Conservation (phyloP, 148 eudicot genomes). For the Rheum nobile region DNA sequence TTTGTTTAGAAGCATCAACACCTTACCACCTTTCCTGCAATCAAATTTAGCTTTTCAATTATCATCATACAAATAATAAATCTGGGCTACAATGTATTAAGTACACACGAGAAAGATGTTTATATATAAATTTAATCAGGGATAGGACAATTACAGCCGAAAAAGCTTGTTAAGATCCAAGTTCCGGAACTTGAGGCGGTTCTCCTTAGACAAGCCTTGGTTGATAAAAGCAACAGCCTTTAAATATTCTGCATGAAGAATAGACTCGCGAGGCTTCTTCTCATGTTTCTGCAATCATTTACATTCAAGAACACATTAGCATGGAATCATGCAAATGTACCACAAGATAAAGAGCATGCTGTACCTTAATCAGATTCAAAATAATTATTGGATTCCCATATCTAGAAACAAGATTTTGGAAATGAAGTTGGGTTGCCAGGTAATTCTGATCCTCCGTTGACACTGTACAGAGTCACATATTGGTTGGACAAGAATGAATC, state of each 20-base stretch:
- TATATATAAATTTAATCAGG: background rate
- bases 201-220: conserved; percentile 52
- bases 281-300: conserved; percentile 55
- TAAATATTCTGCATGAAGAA: conserved; percentile 82
- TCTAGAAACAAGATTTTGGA: conserved; percentile 76
- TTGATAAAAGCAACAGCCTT: conserved; percentile 73
- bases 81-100: background rate
- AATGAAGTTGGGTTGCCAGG: conserved; percentile 79
- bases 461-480: conserved; percentile 33
- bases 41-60: background rate
- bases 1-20: conserved; percentile 46
- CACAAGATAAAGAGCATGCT: background rate
- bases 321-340: background rate
- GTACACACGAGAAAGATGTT: background rate
- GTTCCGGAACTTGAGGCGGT: conserved; percentile 70
- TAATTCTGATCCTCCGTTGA: conserved; percentile 62
- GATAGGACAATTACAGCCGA: conserved; percentile 37
- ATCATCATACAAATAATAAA: background rate
- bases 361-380: conserved; percentile 86
- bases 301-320: background rate
- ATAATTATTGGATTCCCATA: conserved; percentile 88
- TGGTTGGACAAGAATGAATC: background rate
- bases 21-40: conserved; percentile 72
- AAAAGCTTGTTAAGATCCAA: conserved; percentile 81
- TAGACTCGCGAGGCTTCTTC: conserved; percentile 95